Conservation (phyloP, 2,329 filamentous ascomycete species). For the Colletotrichum tanaceti region DNA sequence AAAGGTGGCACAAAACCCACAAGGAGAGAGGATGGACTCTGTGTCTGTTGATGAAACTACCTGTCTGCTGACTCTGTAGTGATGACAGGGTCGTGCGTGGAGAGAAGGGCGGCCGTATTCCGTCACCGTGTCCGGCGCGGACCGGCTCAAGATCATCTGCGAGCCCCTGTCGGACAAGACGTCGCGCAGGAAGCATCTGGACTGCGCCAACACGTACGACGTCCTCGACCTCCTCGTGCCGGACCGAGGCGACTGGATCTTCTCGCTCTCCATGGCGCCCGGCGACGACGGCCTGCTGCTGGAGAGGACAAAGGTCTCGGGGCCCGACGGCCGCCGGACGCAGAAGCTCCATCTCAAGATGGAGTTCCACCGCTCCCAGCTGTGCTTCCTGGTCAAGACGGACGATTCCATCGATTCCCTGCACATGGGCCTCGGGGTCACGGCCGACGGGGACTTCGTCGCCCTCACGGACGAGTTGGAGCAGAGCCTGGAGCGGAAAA, state of each 20-base stretch:
- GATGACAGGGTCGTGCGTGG: neutral
- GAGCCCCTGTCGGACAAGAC: neutral
- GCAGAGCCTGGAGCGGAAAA: neutral
- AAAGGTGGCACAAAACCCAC: neutral
- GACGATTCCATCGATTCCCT: neutral
- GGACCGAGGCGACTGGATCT: neutral
- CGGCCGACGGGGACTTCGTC: neutral
- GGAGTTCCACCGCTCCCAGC: neutral
- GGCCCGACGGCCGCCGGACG: no score
- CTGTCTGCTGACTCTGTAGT: neutral
- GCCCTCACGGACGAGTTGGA: neutral
- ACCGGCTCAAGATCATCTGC: constrained; percentile 6
- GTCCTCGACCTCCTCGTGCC: constrained; percentile 15
- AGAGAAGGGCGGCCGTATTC: neutral
- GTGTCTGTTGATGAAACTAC: neutral
- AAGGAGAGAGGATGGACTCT: no score
- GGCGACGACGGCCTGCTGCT: neutral
- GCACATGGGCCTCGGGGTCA: neutral
- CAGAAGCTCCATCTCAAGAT: neutral
- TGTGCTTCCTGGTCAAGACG: neutral
- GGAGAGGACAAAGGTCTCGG: neutral
- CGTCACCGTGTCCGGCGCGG: neutral
- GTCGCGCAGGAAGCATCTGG: fast-evolving
- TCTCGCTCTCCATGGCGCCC: neutral
- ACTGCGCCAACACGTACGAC: neutral